Conservation (phyloP, 441 rosid genomes). For the Melastoma candidum region DNA sequence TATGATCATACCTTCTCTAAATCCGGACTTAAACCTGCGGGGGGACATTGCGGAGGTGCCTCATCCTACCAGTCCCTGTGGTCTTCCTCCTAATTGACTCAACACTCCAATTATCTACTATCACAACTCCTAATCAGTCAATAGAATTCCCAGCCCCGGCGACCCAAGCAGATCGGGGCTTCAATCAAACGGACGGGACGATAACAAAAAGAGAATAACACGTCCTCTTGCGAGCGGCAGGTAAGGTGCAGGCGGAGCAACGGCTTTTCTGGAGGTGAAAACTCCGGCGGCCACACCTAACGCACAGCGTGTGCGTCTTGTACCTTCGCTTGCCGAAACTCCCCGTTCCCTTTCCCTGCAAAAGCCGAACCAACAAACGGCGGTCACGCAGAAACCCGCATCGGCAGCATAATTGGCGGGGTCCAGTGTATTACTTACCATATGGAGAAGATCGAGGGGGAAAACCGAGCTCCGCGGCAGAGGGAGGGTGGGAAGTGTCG, state of each 20-base stretch:
- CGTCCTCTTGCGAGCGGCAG: too few relatives aligned
- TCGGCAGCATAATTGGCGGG: too few relatives aligned
- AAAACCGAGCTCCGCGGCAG: too few relatives aligned
- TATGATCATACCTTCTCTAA: constrained; percentile 10
- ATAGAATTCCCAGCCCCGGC: too few relatives aligned
- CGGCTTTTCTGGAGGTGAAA: constrained; percentile 6
- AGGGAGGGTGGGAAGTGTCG: too few relatives aligned
- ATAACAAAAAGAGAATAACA: too few relatives aligned
- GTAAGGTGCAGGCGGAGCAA: not conserved
- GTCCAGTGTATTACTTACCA: too few relatives aligned
- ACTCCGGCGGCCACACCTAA: constrained; percentile 4
- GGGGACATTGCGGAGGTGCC: constrained; percentile 17
- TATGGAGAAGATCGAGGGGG: too few relatives aligned
- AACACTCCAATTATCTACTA: constrained; percentile 14
- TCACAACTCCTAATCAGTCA: not conserved
- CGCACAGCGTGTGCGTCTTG: constrained; percentile 6
- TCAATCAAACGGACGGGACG: too few relatives aligned
- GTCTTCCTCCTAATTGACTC: constrained; percentile 16
- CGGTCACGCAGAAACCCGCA: too few relatives aligned
- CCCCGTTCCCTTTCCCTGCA: not conserved
- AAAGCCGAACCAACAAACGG: too few relatives aligned
- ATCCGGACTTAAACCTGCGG: constrained; percentile 13
- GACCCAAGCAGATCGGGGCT: too few relatives aligned
- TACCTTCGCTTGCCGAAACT: constrained; percentile 5
- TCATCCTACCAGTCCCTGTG: constrained; percentile 15